phyloP scores from a whole-genome alignment of 1,284 basidiomycete genomes.

The Nidula niveotomentosa region DNA sequence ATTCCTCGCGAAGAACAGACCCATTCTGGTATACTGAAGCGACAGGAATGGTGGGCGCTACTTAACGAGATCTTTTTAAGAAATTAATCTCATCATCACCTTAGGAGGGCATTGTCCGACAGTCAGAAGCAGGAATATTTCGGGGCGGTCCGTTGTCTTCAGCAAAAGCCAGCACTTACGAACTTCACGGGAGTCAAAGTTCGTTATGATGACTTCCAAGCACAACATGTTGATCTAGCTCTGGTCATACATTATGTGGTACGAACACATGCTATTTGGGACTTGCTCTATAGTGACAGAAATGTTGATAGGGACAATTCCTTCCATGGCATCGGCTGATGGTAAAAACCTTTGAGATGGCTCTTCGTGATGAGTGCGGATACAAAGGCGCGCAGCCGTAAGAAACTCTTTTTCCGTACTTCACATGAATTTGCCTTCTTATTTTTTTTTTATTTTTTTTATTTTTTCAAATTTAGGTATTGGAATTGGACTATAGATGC shows the following conservation, averaged over 20 bases:
- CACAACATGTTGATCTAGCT: constrained; percentile 22
- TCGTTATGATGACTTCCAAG: constrained; percentile 33
- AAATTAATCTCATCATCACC: too few relatives aligned
- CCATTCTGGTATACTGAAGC: too few relatives aligned
- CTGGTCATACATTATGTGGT: constrained; percentile 26
- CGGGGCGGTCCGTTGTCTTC: constrained; percentile 27
- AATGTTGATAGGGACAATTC: constrained; percentile 30
- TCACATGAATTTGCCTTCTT: background rate
- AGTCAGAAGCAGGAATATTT: constrained; percentile 24
- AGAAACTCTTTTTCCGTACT: constrained; percentile 6
- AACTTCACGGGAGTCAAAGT: constrained; percentile 17
- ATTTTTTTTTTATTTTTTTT: background rate
- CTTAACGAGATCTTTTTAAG: too few relatives aligned
- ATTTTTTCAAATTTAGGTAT: constrained; percentile 21
- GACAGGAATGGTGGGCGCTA: too few relatives aligned
- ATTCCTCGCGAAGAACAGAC: too few relatives aligned
- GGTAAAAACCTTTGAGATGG: constrained; percentile 26
- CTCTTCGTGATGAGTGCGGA: constrained; percentile 32
- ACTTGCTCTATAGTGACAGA: background rate
- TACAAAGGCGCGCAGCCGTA: constrained; percentile 35
- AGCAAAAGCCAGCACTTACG: constrained; percentile 13
- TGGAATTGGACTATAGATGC: constrained; percentile 40
- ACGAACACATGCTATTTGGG: constrained; percentile 2
- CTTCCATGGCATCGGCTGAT: constrained; percentile 38
- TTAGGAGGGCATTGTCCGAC: constrained; percentile 18